phyloP scores from a whole-genome alignment of 129 eudicot species.

The Centaurea solstitialis region DNA sequence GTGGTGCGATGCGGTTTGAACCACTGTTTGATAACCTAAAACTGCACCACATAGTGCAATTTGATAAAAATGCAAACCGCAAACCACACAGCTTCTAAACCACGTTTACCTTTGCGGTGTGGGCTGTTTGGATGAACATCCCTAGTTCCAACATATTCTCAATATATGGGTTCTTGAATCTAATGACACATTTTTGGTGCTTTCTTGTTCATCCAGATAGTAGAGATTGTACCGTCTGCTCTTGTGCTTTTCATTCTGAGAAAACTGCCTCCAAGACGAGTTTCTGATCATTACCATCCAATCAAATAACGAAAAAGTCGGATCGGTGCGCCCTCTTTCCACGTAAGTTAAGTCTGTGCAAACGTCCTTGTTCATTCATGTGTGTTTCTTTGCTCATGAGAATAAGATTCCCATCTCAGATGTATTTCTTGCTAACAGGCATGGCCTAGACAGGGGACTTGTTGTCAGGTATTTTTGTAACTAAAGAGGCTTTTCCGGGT shows the following conservation, averaged over 20 bases:
- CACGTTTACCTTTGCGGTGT: no score
- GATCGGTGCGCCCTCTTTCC: constrained; percentile 14
- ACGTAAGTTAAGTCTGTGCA: constrained; percentile 19
- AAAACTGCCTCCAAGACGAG: constrained; percentile 70
- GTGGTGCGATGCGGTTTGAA: no score
- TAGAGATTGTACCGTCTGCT: constrained; percentile 81
- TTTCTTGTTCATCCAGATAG: constrained; percentile 44
- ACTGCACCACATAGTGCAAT: no score
- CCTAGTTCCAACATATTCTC: not conserved
- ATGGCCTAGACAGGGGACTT: constrained; percentile 22
- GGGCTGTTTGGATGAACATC: no score
- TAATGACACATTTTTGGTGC: not conserved
- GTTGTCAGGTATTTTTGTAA: constrained; percentile 22
- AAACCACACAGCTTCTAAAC: no score
- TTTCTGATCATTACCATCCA: constrained; percentile 70
- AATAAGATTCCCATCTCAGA: constrained; percentile 26
- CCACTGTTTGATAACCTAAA: no score
- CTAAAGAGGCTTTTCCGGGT: not conserved
- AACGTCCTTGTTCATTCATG: constrained; percentile 5
- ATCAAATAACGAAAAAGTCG: constrained; percentile 34
- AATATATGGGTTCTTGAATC: not conserved
- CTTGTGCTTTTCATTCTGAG: constrained; percentile 83
- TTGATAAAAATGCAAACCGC: no score
- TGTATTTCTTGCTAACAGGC: constrained; percentile 36
- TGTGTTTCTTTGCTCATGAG: constrained; percentile 25